A percentile compares a stretch with the other conserved stretches of the same genome.
These are phyloP conservation scores for Phlebiopsis gigantea DNA, from an alignment of 768 basidiomycete genomes.

Conservation along the genomic window DNA sequence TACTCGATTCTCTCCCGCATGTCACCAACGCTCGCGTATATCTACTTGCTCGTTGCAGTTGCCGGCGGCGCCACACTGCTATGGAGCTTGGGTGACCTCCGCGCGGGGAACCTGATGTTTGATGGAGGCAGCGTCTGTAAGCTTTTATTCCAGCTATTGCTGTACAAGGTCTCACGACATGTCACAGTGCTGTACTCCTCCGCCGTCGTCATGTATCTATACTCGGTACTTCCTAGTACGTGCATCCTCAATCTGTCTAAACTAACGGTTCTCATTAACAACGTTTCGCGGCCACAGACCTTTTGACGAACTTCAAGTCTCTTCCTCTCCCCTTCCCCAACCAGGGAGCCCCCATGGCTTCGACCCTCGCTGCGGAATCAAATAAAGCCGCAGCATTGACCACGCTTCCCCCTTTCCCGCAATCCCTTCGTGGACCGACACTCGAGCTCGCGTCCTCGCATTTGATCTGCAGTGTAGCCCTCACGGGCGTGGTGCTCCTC, in stretches of 20 bases:
- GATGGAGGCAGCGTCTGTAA: conserved; percentile 85
- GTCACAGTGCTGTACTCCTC: conserved; percentile 67
- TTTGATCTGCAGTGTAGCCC: conserved; percentile 81
- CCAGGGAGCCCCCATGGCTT: not conserved
- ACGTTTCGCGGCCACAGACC: conserved; percentile 32
- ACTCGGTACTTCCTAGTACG: conserved; percentile 79
- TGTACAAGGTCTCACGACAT: not conserved
- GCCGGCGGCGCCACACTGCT: conserved; percentile 65
- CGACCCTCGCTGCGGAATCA: not conserved
- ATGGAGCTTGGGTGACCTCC: conserved; percentile 72
- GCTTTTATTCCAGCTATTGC: conserved; percentile 24
- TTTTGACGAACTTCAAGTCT: conserved; percentile 52
- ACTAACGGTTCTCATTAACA: conserved; percentile 6
- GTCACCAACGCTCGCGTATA: conserved; percentile 49
- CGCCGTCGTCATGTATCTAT: conserved; percentile 66
- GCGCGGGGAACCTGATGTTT: conserved; percentile 86
- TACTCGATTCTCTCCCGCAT: conserved; percentile 73
- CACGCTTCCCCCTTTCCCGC: conserved; percentile 55
- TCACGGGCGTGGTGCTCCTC: conserved; percentile 80
- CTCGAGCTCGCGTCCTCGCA: conserved; percentile 80
- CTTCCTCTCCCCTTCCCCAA: conserved; percentile 38
- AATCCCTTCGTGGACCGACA: conserved; percentile 52
- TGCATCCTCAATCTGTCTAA: conserved; percentile 6
- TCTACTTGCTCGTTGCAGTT: conserved; percentile 49
- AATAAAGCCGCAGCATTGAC: not conserved